Evolutionary conservation across 352 stramenopile species (phyloP).

Genomic region (Phytophthora sansomeana): DNA sequence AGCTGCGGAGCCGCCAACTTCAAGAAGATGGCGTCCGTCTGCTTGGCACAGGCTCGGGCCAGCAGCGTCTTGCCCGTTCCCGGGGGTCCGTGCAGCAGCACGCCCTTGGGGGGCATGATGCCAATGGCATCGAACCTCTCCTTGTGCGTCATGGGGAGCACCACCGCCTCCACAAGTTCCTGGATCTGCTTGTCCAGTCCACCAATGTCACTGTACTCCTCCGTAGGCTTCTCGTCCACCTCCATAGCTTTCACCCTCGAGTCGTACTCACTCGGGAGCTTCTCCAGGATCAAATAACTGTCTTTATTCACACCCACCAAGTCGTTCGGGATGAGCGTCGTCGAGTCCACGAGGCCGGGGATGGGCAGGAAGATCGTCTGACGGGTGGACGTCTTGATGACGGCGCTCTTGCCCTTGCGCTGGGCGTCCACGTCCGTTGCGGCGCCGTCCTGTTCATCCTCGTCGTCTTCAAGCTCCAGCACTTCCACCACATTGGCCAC

Average conservation of each 20-base stretch:
- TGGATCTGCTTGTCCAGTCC: conserved; percentile 99
- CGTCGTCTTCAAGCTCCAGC: conserved; percentile 89
- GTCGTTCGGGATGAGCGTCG: conserved; percentile 96
- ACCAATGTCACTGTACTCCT: conserved; percentile 97
- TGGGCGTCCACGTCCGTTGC: conserved; percentile 93
- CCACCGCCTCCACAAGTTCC: conserved; percentile 98
- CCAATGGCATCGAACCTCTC: conserved; percentile 98
- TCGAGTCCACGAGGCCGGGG: conserved; percentile 96
- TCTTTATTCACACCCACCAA: conserved; percentile 99
- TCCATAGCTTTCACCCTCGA: conserved; percentile 99
- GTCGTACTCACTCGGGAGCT: conserved; percentile 98
- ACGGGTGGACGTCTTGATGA: conserved; percentile 98
- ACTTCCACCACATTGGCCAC: conserved; percentile 99
- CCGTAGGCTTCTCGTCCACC: conserved; percentile 94
- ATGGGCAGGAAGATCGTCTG: conserved; percentile 99
- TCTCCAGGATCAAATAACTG: conserved; percentile 99
- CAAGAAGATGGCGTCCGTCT: conserved; percentile 99
- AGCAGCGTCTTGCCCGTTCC: conserved; percentile 99
- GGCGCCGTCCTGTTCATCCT: conserved; percentile 95
- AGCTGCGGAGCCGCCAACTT: conserved; percentile 98
- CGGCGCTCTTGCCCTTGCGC: conserved; percentile 93
- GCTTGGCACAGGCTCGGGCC: conserved; percentile 97
- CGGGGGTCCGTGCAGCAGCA: conserved; percentile 96
- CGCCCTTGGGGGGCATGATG: conserved; percentile 96
- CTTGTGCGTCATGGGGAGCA: conserved; percentile 98